Conservation (phyloP, 495 filamentous ascomycete genomes). For the Pseudevernia furfuracea region DNA sequence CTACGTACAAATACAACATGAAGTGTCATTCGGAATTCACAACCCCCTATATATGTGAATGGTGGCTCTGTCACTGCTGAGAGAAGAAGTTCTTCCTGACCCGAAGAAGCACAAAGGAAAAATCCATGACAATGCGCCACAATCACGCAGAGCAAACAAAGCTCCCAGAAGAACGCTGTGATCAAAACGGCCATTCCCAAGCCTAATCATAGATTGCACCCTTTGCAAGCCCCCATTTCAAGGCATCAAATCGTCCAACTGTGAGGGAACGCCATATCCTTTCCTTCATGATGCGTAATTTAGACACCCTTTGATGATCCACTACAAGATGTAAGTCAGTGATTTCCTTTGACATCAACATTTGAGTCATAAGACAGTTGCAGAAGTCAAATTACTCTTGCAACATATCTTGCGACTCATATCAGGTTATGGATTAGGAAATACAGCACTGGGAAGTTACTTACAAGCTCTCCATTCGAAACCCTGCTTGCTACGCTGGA, state of each 20-base stretch:
- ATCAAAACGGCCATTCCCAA: background rate
- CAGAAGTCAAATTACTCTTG: background rate
- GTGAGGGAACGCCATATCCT: background rate
- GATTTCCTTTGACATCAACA: background rate
- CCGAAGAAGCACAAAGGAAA: background rate
- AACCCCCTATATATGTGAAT: no score
- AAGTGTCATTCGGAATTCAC: background rate
- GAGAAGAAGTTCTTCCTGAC: background rate
- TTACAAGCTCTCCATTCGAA: slow-evolving; percentile 68
- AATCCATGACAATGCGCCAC: background rate
- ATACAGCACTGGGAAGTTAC: background rate
- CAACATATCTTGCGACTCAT: background rate
- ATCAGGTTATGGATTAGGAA: background rate
- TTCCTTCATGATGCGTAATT: slow-evolving; percentile 41
- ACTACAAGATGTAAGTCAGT: slow-evolving; percentile 25
- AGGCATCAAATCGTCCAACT: background rate
- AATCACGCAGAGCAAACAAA: background rate
- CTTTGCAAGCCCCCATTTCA: no score
- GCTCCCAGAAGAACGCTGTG: background rate
- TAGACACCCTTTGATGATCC: slow-evolving; percentile 60
- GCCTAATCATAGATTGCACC: background rate
- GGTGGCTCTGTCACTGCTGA: background rate
- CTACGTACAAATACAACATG: background rate
- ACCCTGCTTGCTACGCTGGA: slow-evolving; percentile 61
- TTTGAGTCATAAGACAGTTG: background rate